Base-by-base conservation (phyloP, 106 monocot species). In the Phalaenopsis equestris region DNA sequence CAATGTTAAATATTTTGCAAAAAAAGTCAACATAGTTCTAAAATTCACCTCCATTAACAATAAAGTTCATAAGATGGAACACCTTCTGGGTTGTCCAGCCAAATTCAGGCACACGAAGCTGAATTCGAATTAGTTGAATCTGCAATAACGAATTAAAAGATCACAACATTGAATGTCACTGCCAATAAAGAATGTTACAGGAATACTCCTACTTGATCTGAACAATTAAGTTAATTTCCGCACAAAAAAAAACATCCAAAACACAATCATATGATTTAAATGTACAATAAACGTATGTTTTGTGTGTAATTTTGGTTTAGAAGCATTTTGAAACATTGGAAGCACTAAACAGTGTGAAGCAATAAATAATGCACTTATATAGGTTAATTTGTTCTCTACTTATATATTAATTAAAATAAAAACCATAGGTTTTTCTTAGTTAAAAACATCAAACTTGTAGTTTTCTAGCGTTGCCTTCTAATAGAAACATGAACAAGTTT, bases 31-130 rank as follows among this genome's bases (percentile, higher is more conserved):
- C 55, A 74, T 12, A 30, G 80, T 41, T 79, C 48, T 21, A 15
- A 21, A 75, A 55, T 9, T 80, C 70, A 96, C 95, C 92, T 85
- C 92, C 96, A 82, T 93, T 96, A 61, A 96, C 96, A 72, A 96
- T 81, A 74, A 96, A 93, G 85, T 96, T 96, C 93, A 96, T 93
- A 41, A 96, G 87, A 86, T 96, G 96, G 79, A 96, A 96, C 61
- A 96, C 87, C 82, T 96, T 96, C 79, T 96, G 96, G 46, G 93
- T 96, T 67, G 96, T 96, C 96, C 96, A 96, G 52, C 96, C 89
- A 87, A 84, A 91, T 61, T 96, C 96, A 79, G 96, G 96, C 39
- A 96, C 96, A 72, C 96, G 86, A 19, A 83, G 70, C 57, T 93
- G 91, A 78, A 96, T 96, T 55, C 93, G 83, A 37, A 96, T 83